Evolutionary conservation across 2,329 filamentous ascomycete species (phyloP).

Genomic region (Colletotrichum sp.): DNA sequence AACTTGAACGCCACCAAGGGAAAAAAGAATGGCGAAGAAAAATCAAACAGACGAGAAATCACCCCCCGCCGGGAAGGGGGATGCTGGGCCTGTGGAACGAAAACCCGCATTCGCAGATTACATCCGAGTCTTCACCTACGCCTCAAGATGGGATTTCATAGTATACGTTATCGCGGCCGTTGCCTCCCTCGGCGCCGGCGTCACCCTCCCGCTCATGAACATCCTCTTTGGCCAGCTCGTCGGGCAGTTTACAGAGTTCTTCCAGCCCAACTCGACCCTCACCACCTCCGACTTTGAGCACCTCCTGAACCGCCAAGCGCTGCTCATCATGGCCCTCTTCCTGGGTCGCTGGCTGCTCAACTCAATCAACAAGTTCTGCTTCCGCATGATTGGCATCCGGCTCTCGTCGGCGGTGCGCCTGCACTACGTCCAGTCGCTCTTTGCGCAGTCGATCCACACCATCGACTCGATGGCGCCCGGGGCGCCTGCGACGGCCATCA

Average conservation of each 20-base stretch:
- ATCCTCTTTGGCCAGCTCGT: conserved; percentile 38
- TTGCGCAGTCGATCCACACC: conserved; percentile 52
- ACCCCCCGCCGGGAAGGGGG: background rate
- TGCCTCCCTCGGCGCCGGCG: conserved; percentile 37
- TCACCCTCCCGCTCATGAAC: conserved; percentile 40
- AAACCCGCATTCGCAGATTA: conserved; percentile 12
- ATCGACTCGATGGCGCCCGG: conserved; percentile 57
- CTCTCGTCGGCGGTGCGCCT: conserved; percentile 63
- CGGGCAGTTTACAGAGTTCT: conserved; percentile 30
- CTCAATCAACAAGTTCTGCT: conserved; percentile 67
- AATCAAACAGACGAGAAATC: background rate
- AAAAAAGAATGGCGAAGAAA: background rate
- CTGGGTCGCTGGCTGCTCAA: conserved; percentile 68
- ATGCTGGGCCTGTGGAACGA: background rate
- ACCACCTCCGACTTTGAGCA: conserved; percentile 24
- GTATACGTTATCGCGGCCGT: conserved; percentile 31
- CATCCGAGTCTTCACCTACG: conserved; percentile 32
- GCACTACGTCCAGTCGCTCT: conserved; percentile 54
- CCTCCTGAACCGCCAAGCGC: conserved; percentile 22
- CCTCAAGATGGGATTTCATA: conserved; percentile 33
- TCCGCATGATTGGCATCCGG: conserved; percentile 66
- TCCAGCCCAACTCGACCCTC: conserved; percentile 25
- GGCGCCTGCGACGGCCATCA: conserved; percentile 57
- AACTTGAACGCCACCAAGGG: background rate
- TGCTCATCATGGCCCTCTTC: conserved; percentile 74